phyloP scores from a whole-genome alignment of 2,329 filamentous ascomycete species.

The Alternaria infectoria region DNA sequence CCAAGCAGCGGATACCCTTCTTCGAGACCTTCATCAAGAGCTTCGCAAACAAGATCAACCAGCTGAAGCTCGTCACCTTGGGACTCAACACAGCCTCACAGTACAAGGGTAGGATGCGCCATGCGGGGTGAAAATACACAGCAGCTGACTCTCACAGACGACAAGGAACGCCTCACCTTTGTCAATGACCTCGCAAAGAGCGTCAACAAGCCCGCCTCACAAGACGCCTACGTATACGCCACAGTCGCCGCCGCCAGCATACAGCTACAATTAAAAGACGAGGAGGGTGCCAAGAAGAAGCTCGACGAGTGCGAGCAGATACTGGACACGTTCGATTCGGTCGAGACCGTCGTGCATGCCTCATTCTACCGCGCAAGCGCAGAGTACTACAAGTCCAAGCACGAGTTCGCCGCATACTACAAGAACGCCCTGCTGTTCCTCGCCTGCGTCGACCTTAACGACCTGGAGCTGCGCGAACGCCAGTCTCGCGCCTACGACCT shows the following conservation, averaged over 20 bases:
- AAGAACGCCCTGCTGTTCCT: slow-evolving; percentile 97
- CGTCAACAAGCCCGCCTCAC: slow-evolving; percentile 89
- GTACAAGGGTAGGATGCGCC: slow-evolving; percentile 72
- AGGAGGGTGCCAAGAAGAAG: slow-evolving; percentile 83
- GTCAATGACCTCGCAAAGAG: slow-evolving; percentile 82
- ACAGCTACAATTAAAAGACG: slow-evolving; percentile 79
- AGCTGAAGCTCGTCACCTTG: slow-evolving; percentile 92
- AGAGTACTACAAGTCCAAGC: slow-evolving; percentile 89
- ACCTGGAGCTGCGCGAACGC: slow-evolving; percentile 76
- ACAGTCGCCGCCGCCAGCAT: slow-evolving; percentile 87
- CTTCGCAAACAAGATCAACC: slow-evolving; percentile 98
- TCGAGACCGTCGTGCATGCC: slow-evolving; percentile 94
- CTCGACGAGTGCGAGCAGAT: slow-evolving; percentile 87
- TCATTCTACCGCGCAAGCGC: slow-evolving; percentile 96
- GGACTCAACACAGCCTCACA: slow-evolving; percentile 86
- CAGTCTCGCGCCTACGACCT: slow-evolving; percentile 89
- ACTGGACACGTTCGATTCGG: slow-evolving; percentile 89
- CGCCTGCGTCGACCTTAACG: slow-evolving; percentile 85
- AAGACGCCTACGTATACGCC: slow-evolving; percentile 95
- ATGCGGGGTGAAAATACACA: background rate
- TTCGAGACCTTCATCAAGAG: slow-evolving; percentile 95
- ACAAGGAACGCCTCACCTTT: slow-evolving; percentile 84
- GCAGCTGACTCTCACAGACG: slow-evolving; percentile 64
- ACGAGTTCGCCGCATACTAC: slow-evolving; percentile 96
- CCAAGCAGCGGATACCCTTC: slow-evolving; percentile 82